A percentile compares a stretch with the other conserved stretches of the same genome.
phyloP scores from a whole-genome alignment of 148 eudicot genomes.

The Chenopodium album region DNA sequence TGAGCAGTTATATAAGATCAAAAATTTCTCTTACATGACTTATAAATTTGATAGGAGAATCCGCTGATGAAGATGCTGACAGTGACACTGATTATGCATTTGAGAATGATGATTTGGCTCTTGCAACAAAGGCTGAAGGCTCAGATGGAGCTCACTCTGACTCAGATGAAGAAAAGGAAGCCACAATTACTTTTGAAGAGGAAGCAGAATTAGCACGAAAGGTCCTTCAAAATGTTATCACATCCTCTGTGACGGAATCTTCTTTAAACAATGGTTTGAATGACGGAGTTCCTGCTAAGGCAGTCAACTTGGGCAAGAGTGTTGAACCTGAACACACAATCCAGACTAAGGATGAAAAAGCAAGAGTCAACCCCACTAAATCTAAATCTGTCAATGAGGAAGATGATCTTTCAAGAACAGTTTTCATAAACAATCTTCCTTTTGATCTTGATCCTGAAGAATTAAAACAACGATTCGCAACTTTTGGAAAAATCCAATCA shows the following conservation, averaged over 20 bases:
- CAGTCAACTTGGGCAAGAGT: slow-evolving; percentile 18
- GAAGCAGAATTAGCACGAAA: slow-evolving; percentile 81
- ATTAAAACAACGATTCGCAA: slow-evolving; percentile 82
- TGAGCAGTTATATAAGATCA: background rate
- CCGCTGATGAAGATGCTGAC: slow-evolving; percentile 37
- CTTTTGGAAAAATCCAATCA: slow-evolving; percentile 81
- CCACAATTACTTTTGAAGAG: slow-evolving; percentile 55
- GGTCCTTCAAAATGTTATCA: slow-evolving; percentile 68
- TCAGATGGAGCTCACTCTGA: slow-evolving; percentile 34
- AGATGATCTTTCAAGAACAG: slow-evolving; percentile 68
- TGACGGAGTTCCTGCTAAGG: slow-evolving; percentile 26
- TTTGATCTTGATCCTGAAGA: slow-evolving; percentile 77
- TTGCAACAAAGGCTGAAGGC: slow-evolving; percentile 31
- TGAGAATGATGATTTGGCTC: slow-evolving; percentile 47
- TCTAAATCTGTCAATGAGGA: slow-evolving; percentile 35
- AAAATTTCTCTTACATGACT: background rate
- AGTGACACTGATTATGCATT: slow-evolving; percentile 44
- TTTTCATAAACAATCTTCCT: slow-evolving; percentile 86
- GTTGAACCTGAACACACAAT: slow-evolving; percentile 28
- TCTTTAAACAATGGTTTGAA: slow-evolving; percentile 25
- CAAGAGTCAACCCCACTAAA: slow-evolving; percentile 23
- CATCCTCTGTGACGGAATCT: slow-evolving; percentile 48
- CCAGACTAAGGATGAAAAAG: slow-evolving; percentile 26
- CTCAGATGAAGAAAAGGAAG: slow-evolving; percentile 44
- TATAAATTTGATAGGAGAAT: slow-evolving; percentile 35